Evolutionary conservation across 441 rosid genomes (phyloP), one percentile per base, ranked within the genome.

Genomic region (Pelargonium citronellum): DNA sequence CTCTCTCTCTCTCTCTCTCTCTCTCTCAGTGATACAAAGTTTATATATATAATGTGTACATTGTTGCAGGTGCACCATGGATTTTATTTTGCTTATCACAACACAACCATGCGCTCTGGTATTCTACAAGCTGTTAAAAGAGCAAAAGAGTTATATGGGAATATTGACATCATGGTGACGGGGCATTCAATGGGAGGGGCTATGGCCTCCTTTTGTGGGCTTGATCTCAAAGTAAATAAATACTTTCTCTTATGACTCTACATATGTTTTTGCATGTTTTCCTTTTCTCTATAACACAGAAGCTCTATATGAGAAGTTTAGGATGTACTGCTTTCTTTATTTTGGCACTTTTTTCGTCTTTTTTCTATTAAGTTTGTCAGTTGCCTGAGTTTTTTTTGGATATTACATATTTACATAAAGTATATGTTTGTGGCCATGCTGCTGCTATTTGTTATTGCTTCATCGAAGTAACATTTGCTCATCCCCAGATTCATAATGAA

Each of bases 131-230:
- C 90, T 1, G 79, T 95, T 58, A 62, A 74, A 73, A 82, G 73
- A 69, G 91, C 89, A 4, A 86, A 79, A 82, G 66, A 82, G 47
- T 55, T 63, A 70, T 89, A 91, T 71, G 97, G 97, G 19, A 82
- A 77, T 2, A 82, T 90, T 79, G 82, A 80, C 37, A 80, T 95
- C 75, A 86, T 90, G 43, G 92, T 90, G 79, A 94, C 96, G 1
- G 96, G 99, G 34, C 99, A 94, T 85, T 94, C 99, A 43, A 91
- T 95, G 99, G 97, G 99, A 77, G 99, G 92, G 74, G 92, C 99
- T 60, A 91, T 95, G 91, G 97, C 97, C 71, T 76, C 97, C 65
- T 95, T 90, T 74, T 87, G 97, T 68, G 95, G 89, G 71, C 86
- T 95, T 69, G 97, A 95, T 85, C 82, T 95, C 72, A 75, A 70